A percentile compares a stretch with the other conserved stretches of the same genome.
These are phyloP conservation scores for Dactylellina haptotyla DNA, from an alignment of 2,329 filamentous ascomycete species.

Conservation along the genomic window DNA sequence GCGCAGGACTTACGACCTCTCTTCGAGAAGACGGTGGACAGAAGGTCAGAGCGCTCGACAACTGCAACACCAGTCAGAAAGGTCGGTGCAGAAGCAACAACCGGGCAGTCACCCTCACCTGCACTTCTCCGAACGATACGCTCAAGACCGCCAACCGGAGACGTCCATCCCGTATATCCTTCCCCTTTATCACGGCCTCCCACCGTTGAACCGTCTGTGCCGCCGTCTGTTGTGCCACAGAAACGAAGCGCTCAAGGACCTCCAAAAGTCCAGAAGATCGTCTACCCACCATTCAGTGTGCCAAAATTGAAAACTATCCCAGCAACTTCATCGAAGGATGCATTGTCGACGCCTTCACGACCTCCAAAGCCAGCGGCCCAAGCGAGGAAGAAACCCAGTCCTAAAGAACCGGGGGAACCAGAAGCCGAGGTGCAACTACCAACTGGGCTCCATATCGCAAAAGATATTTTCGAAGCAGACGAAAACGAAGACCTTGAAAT, in stretches of 20 bases:
- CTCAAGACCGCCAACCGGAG: slow-evolving; percentile 22
- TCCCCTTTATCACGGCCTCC: background rate
- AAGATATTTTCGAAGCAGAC: slow-evolving; percentile 20
- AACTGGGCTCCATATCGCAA: slow-evolving; percentile 8
- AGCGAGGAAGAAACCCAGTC: background rate
- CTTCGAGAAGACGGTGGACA: slow-evolving; percentile 54
- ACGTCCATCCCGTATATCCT: slow-evolving; percentile 30
- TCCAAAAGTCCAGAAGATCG: slow-evolving; percentile 30
- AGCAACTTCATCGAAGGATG: background rate
- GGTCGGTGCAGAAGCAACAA: background rate
- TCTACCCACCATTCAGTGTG: slow-evolving; percentile 41
- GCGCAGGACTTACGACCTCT: slow-evolving; percentile 57
- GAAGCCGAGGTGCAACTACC: background rate
- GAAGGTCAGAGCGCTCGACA: slow-evolving; percentile 31
- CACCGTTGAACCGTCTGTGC: slow-evolving; percentile 4
- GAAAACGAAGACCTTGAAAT: slow-evolving; percentile 41
- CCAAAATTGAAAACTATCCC: slow-evolving; percentile 14
- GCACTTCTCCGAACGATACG: slow-evolving; percentile 35
- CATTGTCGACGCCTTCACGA: background rate
- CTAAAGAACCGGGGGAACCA: background rate
- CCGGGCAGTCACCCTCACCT: slow-evolving; percentile 23
- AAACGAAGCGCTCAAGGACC: slow-evolving; percentile 33
- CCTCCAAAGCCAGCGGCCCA: background rate
- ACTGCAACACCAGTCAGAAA: slow-evolving; percentile 31
- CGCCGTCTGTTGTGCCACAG: slow-evolving; percentile 23